These are phyloP conservation scores for Gentiana straminea DNA, from an alignment of 257 asterid species.

Conservation along the genomic window DNA sequence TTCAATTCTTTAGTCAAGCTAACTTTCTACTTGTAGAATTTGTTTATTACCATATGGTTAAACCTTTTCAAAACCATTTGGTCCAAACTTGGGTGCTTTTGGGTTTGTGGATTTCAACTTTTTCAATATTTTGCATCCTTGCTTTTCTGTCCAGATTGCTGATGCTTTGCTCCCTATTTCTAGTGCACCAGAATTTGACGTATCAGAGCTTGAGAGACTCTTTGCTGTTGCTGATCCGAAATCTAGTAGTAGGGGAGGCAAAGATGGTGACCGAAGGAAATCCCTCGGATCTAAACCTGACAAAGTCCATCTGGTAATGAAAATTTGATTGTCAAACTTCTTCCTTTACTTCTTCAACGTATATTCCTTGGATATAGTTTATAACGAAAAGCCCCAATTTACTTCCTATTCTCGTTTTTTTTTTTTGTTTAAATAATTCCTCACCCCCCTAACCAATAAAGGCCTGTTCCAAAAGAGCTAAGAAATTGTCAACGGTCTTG, in stretches of 20 bases:
- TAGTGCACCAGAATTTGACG: constrained; percentile 94
- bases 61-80: background rate
- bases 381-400: background rate
- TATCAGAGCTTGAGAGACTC: constrained; percentile 83
- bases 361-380: background rate
- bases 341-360: background rate
- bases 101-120: background rate
- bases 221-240: constrained; percentile 89
- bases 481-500: too few species aligned
- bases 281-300: constrained; percentile 94
- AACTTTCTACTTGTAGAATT: background rate
- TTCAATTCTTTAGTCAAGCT: background rate
- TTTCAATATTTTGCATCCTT: background rate
- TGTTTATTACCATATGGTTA: too few species aligned
- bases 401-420: too few species aligned
- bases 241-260: constrained; percentile 52
- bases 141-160: constrained; percentile 7
- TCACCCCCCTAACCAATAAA: too few species aligned
- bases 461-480: too few species aligned
- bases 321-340: background rate
- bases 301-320: constrained; percentile 76
- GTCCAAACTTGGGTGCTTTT: background rate
- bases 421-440: too few species aligned
- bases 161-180: constrained; percentile 15
- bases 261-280: constrained; percentile 73